phyloP scores from a whole-genome alignment of 2,329 filamentous ascomycete genomes.

The Chaetomiaceae sp. region DNA sequence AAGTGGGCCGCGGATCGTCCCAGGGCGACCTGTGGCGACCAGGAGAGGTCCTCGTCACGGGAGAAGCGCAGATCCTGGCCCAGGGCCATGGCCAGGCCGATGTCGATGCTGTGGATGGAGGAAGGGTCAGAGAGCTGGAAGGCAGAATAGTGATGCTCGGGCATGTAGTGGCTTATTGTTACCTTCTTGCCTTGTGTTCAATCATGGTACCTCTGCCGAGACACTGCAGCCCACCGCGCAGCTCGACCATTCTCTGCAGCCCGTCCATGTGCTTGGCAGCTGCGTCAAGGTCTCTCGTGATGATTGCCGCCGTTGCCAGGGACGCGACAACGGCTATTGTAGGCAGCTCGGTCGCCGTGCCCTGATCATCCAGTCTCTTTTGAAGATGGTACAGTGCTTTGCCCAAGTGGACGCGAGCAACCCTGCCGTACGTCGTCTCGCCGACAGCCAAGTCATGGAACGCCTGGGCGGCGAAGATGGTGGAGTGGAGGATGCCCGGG shows the following conservation, averaged over 20 bases:
- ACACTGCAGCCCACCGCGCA: slow-evolving; percentile 23
- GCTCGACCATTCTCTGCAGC: slow-evolving; percentile 21
- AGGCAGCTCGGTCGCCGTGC: slow-evolving; percentile 14
- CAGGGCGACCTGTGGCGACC: slow-evolving; percentile 11
- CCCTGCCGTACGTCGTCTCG: background rate
- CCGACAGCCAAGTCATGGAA: slow-evolving; percentile 20
- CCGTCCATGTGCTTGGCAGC: slow-evolving; percentile 27
- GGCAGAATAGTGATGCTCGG: background rate
- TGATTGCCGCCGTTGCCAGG: slow-evolving; percentile 23
- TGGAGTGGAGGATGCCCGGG: slow-evolving; percentile 25
- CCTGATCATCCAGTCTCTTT: slow-evolving; percentile 15
- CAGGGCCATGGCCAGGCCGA: slow-evolving; percentile 11
- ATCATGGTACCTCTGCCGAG: background rate
- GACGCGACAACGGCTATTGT: slow-evolving; percentile 24
- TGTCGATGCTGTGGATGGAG: slow-evolving; percentile 7
- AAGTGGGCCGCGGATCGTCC: background rate
- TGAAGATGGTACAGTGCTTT: slow-evolving; percentile 17
- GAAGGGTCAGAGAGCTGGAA: background rate
- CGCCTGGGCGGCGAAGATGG: slow-evolving; percentile 25
- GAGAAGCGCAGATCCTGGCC: slow-evolving; percentile 6
- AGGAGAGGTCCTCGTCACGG: background rate
- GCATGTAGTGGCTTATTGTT: too few species aligned
- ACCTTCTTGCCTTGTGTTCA: slow-evolving; percentile 3
- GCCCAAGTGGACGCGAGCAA: slow-evolving; percentile 1
- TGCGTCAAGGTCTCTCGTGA: slow-evolving; percentile 23